phyloP scores from a whole-genome alignment of 148 eudicot species.

The Amaranthus palmeri region DNA sequence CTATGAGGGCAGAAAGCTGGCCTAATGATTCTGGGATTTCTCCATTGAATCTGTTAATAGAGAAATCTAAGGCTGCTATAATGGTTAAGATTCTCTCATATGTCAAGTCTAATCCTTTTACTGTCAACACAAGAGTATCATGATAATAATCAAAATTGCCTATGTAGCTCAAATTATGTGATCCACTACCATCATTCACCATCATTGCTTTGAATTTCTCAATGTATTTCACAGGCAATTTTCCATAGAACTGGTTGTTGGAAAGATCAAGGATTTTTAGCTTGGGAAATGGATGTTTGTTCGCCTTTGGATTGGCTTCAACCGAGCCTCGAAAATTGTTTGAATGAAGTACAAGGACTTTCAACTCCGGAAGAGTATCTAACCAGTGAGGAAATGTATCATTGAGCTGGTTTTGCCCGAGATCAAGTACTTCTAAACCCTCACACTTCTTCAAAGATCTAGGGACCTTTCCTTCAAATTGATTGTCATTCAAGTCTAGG shows the following conservation, averaged over 20 bases:
- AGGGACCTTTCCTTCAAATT: conserved; percentile 13
- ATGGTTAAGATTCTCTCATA: background rate
- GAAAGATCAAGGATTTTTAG: conserved; percentile 23
- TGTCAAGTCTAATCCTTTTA: background rate
- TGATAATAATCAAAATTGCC: background rate
- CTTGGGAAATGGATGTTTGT: conserved; percentile 4
- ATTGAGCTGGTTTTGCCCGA: background rate
- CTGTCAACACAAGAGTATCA: background rate
- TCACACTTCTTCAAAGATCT: conserved; percentile 16
- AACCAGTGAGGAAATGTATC: conserved; percentile 20
- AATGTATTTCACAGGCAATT: conserved; percentile 4
- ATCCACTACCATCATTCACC: background rate
- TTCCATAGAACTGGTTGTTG: conserved; percentile 6
- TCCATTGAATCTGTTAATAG: conserved; percentile 6
- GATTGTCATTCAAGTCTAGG: conserved; percentile 16
- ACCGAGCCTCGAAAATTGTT: conserved; percentile 9
- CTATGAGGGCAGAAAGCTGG: background rate
- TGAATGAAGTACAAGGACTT: conserved; percentile 13
- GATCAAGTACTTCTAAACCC: conserved; percentile 8
- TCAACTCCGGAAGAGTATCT: conserved; percentile 4
- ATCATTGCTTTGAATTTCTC: background rate
- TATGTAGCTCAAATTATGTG: background rate
- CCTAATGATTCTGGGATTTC: conserved; percentile 3
- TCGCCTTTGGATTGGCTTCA: background rate
- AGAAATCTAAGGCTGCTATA: background rate